A percentile compares a stretch with the other conserved stretches of the same genome.
These are phyloP conservation scores for Ambrosia artemisiifolia DNA, from an alignment of 129 eudicot genomes.

Conservation along the genomic window DNA sequence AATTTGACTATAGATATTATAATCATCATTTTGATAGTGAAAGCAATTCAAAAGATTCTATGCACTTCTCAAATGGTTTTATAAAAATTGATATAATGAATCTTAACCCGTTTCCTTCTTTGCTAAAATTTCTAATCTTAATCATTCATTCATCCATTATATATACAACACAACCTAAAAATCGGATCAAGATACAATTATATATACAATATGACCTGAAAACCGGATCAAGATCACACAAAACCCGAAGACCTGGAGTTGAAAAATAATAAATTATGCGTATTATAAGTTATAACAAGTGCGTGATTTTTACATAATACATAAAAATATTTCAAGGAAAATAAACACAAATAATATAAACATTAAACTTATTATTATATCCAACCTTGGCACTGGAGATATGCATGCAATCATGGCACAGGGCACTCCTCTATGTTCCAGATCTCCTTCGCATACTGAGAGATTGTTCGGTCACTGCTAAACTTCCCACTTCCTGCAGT, in stretches of 20 bases:
- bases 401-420: constrained; percentile 44
- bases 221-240: background rate
- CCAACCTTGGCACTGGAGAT: constrained; percentile 12
- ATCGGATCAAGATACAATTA: background rate
- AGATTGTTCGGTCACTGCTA: constrained; percentile 94
- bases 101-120: too few species aligned
- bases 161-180: background rate
- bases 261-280: constrained; percentile 12
- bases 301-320: constrained; percentile 20
- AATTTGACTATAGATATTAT: too few species aligned
- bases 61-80: too few species aligned
- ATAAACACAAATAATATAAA: constrained; percentile 15
- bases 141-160: too few species aligned
- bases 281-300: constrained; percentile 11
- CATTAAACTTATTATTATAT: constrained; percentile 18
- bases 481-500: constrained; percentile 98
- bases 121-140: too few species aligned
- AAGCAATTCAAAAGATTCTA: too few species aligned
- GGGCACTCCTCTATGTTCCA: constrained; percentile 79
- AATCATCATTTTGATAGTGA: too few species aligned
- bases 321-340: background rate
- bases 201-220: background rate
- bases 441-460: constrained; percentile 87
- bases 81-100: too few species aligned
- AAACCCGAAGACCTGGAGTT: background rate